Percentiles rank a stretch among this genome's conserved stretches.
phyloP scores from a whole-genome alignment of 805 yeast genomes.

The Yamadazyma kitorensis region DNA sequence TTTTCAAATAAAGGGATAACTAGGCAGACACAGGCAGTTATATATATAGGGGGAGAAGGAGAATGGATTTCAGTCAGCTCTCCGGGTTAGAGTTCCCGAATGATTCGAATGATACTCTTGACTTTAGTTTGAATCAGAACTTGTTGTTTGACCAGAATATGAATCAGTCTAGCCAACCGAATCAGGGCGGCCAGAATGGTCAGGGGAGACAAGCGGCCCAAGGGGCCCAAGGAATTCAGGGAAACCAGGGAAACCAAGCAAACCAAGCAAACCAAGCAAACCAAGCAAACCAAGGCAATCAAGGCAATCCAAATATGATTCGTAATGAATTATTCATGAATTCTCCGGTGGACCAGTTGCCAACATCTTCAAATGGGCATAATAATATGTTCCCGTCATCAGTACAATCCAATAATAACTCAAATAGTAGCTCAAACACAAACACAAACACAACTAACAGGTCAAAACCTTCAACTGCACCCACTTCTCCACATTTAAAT shows the following conservation, averaged over 20 bases:
- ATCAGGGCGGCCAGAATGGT: too few species aligned
- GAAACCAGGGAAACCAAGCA: too few species aligned
- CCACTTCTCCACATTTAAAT: conserved; percentile 8
- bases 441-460: neutral
- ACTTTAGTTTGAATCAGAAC: conserved; percentile 11
- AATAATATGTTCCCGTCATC: neutral
- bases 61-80: conserved; percentile 11
- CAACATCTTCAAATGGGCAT: neutral
- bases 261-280: too few species aligned
- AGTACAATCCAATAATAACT: neutral
- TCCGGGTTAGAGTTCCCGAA: conserved; percentile 8
- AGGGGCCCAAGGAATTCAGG: too few species aligned
- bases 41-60: too few species aligned
- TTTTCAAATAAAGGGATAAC: too few species aligned
- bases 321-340: conserved; percentile 2
- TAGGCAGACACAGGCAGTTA: too few species aligned
- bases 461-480: conserved; percentile 7
- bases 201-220: too few species aligned
- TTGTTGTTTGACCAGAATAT: too few species aligned
- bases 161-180: neutral
- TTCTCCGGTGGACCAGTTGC: conserved; percentile 3
- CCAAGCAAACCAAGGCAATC: too few species aligned
- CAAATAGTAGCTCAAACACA: neutral
- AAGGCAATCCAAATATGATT: too few species aligned
- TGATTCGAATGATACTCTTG: conserved; percentile 6